Evolutionary conservation across 345 rosid species (phyloP).

Genomic region (Acer saccharum): DNA sequence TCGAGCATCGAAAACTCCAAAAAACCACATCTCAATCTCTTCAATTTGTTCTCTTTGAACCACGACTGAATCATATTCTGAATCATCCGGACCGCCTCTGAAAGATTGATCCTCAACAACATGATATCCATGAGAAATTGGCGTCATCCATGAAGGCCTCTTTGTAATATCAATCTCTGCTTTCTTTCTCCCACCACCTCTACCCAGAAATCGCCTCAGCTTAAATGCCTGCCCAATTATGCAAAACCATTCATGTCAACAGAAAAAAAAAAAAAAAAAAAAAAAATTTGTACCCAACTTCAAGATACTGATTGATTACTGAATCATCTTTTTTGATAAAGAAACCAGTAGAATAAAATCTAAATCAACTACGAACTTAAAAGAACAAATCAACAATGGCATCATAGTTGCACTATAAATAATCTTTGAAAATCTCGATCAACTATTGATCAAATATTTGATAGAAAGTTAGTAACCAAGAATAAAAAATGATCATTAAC

Average conservation of each 20-base stretch:
- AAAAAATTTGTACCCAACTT: neutral
- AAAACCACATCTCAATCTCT: slow-evolving; percentile 66
- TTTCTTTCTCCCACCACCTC: slow-evolving; percentile 37
- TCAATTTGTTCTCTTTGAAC: slow-evolving; percentile 66
- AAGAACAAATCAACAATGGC: neutral
- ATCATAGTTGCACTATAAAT: neutral
- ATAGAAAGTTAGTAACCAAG: neutral
- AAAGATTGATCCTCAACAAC: slow-evolving; percentile 40
- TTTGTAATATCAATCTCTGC: slow-evolving; percentile 19
- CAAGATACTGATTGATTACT: neutral
- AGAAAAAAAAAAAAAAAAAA: no score
- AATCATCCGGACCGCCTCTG: slow-evolving; percentile 17
- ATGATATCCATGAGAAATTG: slow-evolving; percentile 66
- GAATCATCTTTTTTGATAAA: neutral
- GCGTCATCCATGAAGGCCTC: slow-evolving; percentile 66
- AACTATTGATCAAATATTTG: neutral
- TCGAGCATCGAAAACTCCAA: slow-evolving; percentile 53
- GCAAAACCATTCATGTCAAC: neutral
- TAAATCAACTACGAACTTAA: neutral
- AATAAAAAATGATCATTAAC: no score
- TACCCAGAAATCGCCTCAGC: slow-evolving; percentile 37
- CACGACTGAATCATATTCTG: slow-evolving; percentile 41
- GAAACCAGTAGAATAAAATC: neutral
- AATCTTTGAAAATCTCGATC: no score
- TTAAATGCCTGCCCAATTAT: slow-evolving; percentile 44